Conservation (phyloP, 805 yeast species). For the Grigorovia humatica region DNA sequence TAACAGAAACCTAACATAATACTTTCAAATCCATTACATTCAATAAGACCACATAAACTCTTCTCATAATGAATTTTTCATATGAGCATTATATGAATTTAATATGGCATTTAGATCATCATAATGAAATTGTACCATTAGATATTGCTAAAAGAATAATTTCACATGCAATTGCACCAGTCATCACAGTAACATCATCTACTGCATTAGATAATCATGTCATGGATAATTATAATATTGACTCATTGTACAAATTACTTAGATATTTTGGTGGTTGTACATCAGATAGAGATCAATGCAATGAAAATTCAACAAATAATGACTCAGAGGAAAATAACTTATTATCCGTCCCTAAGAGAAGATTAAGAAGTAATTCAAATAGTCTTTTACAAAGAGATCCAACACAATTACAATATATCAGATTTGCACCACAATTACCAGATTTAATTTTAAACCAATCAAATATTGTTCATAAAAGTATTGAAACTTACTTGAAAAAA, state of each 20-base stretch:
- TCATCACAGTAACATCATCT: conserved; percentile 25
- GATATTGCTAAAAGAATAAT: conserved; percentile 26
- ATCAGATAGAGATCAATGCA: conserved; percentile 26
- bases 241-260: conserved; percentile 24
- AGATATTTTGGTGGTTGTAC: conserved; percentile 28
- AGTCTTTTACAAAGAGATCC: conserved; percentile 26
- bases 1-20: too few relatives aligned
- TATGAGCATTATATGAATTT: conserved; percentile 19
- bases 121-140: conserved; percentile 21
- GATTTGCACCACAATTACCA: conserved; percentile 37
- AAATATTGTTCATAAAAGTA: conserved; percentile 23
- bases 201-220: conserved; percentile 22
- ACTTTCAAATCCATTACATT: too few relatives aligned
- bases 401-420: conserved; percentile 34
- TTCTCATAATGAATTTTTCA: conserved; percentile 5
- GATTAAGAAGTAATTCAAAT: conserved; percentile 22
- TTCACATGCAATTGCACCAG: conserved; percentile 27
- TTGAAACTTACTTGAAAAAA: conserved; percentile 29
- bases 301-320: conserved; percentile 8
- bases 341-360: neutral
- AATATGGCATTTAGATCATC: conserved; percentile 24
- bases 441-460: conserved; percentile 14
- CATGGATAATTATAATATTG: conserved; percentile 16
- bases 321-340: too few relatives aligned
- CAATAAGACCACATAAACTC: too few relatives aligned